Evolutionary conservation across 176 grass and related monocot genomes (phyloP).

Genomic region (Cymbopogon citratus): DNA sequence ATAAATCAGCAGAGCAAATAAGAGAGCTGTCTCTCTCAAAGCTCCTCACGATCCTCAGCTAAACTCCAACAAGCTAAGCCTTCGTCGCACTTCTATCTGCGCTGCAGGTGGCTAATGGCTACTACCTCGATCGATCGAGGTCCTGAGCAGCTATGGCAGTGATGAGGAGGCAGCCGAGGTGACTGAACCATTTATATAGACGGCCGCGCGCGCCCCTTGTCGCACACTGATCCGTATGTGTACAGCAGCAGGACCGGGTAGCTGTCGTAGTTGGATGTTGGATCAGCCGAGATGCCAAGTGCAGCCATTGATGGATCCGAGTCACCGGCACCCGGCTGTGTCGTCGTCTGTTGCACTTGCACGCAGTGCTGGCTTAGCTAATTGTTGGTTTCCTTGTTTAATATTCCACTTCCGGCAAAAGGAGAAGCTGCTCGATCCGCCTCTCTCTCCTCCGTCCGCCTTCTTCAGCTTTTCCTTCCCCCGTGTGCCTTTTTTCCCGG

Average conservation of each 20-base stretch:
- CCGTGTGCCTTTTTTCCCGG: background rate
- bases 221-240: background rate
- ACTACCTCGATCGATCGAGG: background rate
- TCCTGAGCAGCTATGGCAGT: constrained; percentile 17
- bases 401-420: constrained; percentile 49
- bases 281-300: constrained; percentile 23
- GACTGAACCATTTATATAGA: constrained; percentile 53
- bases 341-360: background rate
- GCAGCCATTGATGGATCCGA: constrained; percentile 43
- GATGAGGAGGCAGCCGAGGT: constrained; percentile 43
- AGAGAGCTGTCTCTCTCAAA: too few relatives aligned
- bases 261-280: constrained; percentile 20
- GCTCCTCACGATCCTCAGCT: background rate
- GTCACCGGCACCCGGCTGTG: constrained; percentile 35
- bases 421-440: background rate
- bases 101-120: background rate
- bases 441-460: background rate
- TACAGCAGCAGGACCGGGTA: background rate
- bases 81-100: background rate
- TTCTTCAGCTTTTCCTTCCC: background rate
- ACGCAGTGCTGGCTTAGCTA: constrained; percentile 17
- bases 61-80: background rate
- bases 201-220: background rate
- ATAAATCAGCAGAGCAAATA: background rate
- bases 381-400: constrained; percentile 38